Evolutionary conservation across 192 early-diverging fungal species (phyloP).

Genomic region (Chytriomyces sp.): DNA sequence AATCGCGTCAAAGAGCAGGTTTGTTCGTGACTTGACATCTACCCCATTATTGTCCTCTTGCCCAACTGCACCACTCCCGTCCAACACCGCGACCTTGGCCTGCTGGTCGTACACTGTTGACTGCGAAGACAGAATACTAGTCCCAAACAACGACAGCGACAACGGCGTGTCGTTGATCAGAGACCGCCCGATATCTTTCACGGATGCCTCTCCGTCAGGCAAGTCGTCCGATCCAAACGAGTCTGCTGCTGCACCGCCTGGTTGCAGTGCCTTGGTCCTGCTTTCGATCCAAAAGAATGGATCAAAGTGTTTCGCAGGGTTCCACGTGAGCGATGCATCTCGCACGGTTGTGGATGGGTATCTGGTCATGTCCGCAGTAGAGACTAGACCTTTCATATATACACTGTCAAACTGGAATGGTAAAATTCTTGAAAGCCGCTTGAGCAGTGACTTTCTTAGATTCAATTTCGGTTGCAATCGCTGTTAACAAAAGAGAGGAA

Average conservation of each 20-base stretch:
- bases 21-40: not conserved
- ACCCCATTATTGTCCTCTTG: no score
- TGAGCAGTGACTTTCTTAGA: not conserved
- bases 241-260: not conserved
- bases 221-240: not conserved
- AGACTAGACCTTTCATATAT: constrained; percentile 16
- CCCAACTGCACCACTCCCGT: no score
- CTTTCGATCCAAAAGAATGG: constrained; percentile 19
- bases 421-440: constrained; percentile 12
- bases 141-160: constrained; percentile 21
- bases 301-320: constrained; percentile 2
- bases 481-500: not conserved
- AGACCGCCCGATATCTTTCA: constrained; percentile 11
- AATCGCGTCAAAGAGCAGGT: not conserved
- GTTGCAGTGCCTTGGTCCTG: not conserved
- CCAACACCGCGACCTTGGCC: not conserved
- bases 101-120: not conserved
- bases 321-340: constrained; percentile 6
- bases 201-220: constrained; percentile 18
- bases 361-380: constrained; percentile 16
- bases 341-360: constrained; percentile 4
- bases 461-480: constrained; percentile 16
- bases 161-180: constrained; percentile 17
- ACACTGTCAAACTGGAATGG: constrained; percentile 29
- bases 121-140: not conserved